Conservation (phyloP, 371 early-diverging fungal genomes). For the Mucor plumbeus region DNA sequence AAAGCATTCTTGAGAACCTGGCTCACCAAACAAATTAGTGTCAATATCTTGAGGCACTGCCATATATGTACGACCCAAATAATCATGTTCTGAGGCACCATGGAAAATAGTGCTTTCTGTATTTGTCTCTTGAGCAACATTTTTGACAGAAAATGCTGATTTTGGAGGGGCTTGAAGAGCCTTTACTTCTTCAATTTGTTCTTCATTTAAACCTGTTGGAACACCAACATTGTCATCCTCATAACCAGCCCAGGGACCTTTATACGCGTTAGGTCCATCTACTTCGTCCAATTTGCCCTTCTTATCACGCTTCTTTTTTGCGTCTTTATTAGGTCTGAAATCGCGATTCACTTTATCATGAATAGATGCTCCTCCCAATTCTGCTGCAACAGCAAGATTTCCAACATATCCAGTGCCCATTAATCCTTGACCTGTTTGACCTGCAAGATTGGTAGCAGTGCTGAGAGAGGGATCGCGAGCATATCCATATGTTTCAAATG, state of each 20-base stretch:
- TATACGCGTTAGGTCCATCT: conserved; percentile 83
- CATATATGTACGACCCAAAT: conserved; percentile 95
- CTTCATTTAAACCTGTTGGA: conserved; percentile 64
- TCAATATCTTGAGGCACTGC: conserved; percentile 89
- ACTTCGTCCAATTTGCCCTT: conserved; percentile 81
- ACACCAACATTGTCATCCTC: conserved; percentile 77
- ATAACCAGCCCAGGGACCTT: conserved; percentile 97
- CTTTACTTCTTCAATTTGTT: conserved; percentile 44
- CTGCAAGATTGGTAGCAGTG: conserved; percentile 44
- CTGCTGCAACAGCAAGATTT: conserved; percentile 58
- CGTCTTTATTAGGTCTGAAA: conserved; percentile 54
- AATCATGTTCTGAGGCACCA: conserved; percentile 82
- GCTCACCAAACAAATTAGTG: conserved; percentile 73
- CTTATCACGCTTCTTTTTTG: conserved; percentile 68
- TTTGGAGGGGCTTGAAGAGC: conserved; percentile 18
- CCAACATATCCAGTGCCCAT: conserved; percentile 76
- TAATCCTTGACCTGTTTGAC: conserved; percentile 59
- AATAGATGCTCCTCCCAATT: conserved; percentile 57
- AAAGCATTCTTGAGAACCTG: conserved; percentile 81
- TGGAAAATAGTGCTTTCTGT: conserved; percentile 79
- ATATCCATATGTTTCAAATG: conserved; percentile 83
- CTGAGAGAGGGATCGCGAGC: conserved; percentile 81
- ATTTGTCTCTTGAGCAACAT: conserved; percentile 44
- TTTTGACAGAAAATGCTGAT: conserved; percentile 35
- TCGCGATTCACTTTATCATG: conserved; percentile 60